These are phyloP conservation scores for Mortierella sp. DNA, from an alignment of 371 early-diverging fungal species.

Conservation along the genomic window DNA sequence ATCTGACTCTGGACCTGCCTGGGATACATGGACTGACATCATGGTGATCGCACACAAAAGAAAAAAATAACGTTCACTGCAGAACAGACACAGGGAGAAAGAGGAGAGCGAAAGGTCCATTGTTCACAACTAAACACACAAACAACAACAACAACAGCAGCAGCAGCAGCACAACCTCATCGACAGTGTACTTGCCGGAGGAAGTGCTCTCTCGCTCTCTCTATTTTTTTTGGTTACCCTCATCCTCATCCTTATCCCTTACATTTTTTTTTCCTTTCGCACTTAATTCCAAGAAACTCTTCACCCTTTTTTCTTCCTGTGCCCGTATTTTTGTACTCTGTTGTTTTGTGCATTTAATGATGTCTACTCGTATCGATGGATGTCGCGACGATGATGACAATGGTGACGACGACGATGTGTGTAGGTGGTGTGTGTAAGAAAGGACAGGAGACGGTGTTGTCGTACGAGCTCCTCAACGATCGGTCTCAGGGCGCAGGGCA, in stretches of 20 bases:
- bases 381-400: background rate
- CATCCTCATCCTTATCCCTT: background rate
- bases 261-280: background rate
- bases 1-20: constrained; percentile 2
- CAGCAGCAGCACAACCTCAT: background rate
- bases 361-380: background rate
- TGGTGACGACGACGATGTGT: background rate
- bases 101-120: too few relatives aligned
- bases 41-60: background rate
- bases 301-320: background rate
- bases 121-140: background rate
- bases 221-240: background rate
- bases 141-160: background rate
- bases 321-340: background rate
- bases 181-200: background rate
- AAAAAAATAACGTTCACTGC: background rate
- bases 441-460: too few relatives aligned
- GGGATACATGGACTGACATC: background rate
- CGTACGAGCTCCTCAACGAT: too few relatives aligned
- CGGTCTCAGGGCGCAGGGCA: too few relatives aligned
- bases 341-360: background rate
- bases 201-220: background rate
- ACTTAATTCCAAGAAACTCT: background rate
- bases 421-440: background rate
- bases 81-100: background rate